Conservation (phyloP, 2,329 filamentous ascomycete species). For the Stachybotrys elegans region DNA sequence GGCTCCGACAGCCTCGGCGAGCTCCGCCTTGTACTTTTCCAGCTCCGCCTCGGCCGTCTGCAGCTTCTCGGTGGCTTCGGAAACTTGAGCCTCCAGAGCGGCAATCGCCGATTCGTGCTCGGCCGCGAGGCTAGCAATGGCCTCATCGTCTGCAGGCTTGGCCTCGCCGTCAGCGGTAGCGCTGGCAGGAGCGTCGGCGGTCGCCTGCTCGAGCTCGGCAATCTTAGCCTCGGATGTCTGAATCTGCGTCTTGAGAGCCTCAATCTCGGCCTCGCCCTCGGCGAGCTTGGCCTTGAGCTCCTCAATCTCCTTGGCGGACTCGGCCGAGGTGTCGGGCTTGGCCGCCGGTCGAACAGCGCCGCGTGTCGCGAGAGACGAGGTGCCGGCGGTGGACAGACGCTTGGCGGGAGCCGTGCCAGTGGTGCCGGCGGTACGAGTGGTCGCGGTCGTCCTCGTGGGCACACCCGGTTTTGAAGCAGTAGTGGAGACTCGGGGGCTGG, state of each 20-base stretch:
- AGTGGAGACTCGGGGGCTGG: constrained; percentile 29
- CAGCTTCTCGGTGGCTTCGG: constrained; percentile 46
- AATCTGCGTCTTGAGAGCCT: constrained; percentile 52
- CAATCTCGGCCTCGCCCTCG: constrained; percentile 53
- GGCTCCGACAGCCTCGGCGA: constrained; percentile 41
- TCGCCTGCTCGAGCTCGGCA: constrained; percentile 46
- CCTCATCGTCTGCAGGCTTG: constrained; percentile 35
- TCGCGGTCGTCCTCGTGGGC: constrained; percentile 20
- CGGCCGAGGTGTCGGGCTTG: constrained; percentile 32
- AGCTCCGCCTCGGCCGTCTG: constrained; percentile 46
- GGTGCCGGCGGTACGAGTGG: constrained; percentile 33
- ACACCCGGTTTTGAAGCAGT: constrained; percentile 23
- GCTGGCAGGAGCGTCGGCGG: constrained; percentile 31
- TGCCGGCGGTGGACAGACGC: constrained; percentile 47
- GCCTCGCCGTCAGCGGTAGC: constrained; percentile 34
- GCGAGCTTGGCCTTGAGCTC: constrained; percentile 55
- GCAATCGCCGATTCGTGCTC: constrained; percentile 45
- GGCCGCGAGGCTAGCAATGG: constrained; percentile 42
- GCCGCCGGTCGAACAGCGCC: constrained; percentile 35
- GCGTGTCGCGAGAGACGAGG: constrained; percentile 29
- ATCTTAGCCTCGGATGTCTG: constrained; percentile 51
- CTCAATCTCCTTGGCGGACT: constrained; percentile 50
- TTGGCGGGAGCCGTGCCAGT: constrained; percentile 47
- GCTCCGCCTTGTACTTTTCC: constrained; percentile 42
- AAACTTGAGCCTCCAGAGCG: constrained; percentile 39